Conservation (phyloP, 192 early-diverging fungal species). For the Coemansia sp. region DNA sequence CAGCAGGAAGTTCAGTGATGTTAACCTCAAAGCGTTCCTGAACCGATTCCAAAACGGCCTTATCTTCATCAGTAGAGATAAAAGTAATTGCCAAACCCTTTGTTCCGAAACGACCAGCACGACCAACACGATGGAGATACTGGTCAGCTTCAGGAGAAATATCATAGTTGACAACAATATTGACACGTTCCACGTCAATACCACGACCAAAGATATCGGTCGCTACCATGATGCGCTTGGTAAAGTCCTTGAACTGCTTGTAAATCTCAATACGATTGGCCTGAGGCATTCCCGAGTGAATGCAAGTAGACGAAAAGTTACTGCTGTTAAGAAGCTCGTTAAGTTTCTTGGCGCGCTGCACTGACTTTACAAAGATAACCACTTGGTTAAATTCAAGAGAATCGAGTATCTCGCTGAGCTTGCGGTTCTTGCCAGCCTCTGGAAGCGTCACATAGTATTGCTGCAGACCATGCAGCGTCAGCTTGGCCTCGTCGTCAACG, state of each 20-base stretch:
- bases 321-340: slow-evolving; percentile 84
- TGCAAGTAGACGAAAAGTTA: slow-evolving; percentile 92
- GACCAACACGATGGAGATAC: slow-evolving; percentile 95
- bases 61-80: slow-evolving; percentile 81
- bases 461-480: slow-evolving; percentile 95
- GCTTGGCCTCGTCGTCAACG: slow-evolving; percentile 96
- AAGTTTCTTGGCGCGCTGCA: slow-evolving; percentile 80
- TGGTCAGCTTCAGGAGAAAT: slow-evolving; percentile 87
- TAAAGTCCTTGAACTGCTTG: slow-evolving; percentile 94
- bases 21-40: slow-evolving; percentile 96
- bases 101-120: slow-evolving; percentile 99
- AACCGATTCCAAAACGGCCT: slow-evolving; percentile 72
- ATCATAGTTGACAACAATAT: slow-evolving; percentile 99
- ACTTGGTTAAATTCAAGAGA: slow-evolving; percentile 98
- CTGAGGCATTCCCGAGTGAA: slow-evolving; percentile 89
- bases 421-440: slow-evolving; percentile 89
- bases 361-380: slow-evolving; percentile 93
- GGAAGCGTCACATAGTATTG: slow-evolving; percentile 88
- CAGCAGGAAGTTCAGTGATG: slow-evolving; percentile 82
- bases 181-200: slow-evolving; percentile 97
- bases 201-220: slow-evolving; percentile 98
- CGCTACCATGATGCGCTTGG: slow-evolving; percentile 93
- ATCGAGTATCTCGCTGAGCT: slow-evolving; percentile 90
- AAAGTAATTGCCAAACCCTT: slow-evolving; percentile 97
- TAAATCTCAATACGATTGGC: slow-evolving; percentile 90